Base-by-base conservation (phyloP, 345 rosid species). In the Hypericum perforatum region DNA sequence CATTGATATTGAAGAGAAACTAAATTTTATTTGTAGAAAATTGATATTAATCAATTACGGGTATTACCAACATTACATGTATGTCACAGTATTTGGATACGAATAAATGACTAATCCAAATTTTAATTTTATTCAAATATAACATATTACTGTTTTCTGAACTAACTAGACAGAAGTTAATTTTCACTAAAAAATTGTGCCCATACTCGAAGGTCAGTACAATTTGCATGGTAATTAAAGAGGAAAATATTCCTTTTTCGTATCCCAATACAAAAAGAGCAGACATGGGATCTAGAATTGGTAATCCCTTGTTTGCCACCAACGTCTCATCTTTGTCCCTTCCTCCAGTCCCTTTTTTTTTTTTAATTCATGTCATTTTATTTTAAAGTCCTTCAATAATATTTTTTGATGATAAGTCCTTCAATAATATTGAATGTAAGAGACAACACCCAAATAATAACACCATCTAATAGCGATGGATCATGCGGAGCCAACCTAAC, bases 171-270 rank as follows among this genome's bases (percentile, higher is more conserved):
- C 32, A 22, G 76, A 74, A 72, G 80, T 61, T 61, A 75, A 52
- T 65, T 70, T 71, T 82, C 86, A 80, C 82, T 72, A 76, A 7
- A 42, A 45, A 57, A 74, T 78, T 80, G 76, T 71, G 81, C 56
- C 39, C 45, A 74, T n/a, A n/a, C n/a, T n/a, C n/a, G n/a, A n/a
- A 78, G 71, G 80, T 51, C 40, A 69, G 65, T 7, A 56, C 67
- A 1, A 69, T 5, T 37, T 9, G 62, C 41, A 45, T 54, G 60
- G 70, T 58, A 59, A 61, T 9, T 54, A 57, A 69, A 65, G 39
- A 68, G 64, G 61, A 43, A 64, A 64, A 71, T 78, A 76, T 81
- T 78, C 43, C 43, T 22, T 22, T 22, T 78, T 81, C 78, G 64
- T 62, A 68, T 81, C 83, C 59, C 45, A 41, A 43, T 63, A 76